Conservation (phyloP, 768 basidiomycete species). For the Hygrophorus pudorinus region DNA sequence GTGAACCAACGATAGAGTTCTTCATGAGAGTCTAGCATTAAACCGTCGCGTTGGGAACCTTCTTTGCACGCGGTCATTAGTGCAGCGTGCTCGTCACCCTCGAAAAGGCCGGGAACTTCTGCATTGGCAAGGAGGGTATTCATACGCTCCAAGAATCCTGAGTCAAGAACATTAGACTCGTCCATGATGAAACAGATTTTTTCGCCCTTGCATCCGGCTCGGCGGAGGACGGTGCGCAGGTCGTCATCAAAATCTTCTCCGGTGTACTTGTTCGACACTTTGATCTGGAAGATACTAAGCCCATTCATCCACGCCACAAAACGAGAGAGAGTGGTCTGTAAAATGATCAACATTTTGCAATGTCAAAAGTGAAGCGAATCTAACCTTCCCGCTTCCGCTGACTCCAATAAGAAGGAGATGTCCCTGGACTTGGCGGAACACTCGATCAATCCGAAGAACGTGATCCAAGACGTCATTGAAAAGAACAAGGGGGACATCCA, state of each 20-base stretch:
- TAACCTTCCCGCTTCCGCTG: constrained; percentile 95
- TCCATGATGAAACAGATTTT: constrained; percentile 99
- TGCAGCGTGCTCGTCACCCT: constrained; percentile 97
- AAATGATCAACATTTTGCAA: constrained; percentile 9
- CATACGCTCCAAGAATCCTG: constrained; percentile 99
- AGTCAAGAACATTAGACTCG: constrained; percentile 98
- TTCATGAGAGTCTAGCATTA: constrained; percentile 97
- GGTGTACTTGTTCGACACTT: constrained; percentile 98
- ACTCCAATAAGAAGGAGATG: constrained; percentile 95
- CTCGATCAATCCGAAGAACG: constrained; percentile 94
- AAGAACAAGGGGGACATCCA: constrained; percentile 93
- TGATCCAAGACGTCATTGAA: constrained; percentile 99
- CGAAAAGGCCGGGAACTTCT: constrained; percentile 99
- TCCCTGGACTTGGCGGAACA: constrained; percentile 97
- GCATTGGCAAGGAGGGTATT: constrained; percentile 98
- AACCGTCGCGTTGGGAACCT: constrained; percentile 95
- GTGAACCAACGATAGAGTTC: constrained; percentile 99
- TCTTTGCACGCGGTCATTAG: constrained; percentile 99
- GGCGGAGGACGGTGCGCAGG: constrained; percentile 86
- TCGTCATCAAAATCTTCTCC: constrained; percentile 99
- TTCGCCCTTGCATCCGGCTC: constrained; percentile 96
- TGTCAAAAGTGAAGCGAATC: constrained; percentile 9
- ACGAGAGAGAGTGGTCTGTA: constrained; percentile 88
- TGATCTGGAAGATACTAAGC: constrained; percentile 98
- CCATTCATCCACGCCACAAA: constrained; percentile 99